Base-by-base conservation (phyloP, 2,329 filamentous ascomycete species). In the Ophiostoma ips region DNA sequence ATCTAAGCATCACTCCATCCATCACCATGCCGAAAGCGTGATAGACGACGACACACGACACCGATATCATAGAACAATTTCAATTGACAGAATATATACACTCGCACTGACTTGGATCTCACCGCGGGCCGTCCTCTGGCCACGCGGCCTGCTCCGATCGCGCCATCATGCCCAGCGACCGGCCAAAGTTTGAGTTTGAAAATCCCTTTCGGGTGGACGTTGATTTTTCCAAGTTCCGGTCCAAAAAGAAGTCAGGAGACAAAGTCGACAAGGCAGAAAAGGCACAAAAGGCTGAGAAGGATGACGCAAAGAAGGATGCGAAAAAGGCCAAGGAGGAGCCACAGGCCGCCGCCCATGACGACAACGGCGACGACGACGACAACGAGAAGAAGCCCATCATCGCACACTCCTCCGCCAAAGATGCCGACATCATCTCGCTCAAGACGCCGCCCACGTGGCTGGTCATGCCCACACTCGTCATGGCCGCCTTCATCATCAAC, bases 391-490 rank as follows among this genome's bases (percentile, higher is more conserved):
- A 33, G 5, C 43, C 43, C 15, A 34, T 44, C 36, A 45, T 40
- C 5, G 31, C 24, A 9, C 18, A 12, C 4, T 24, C 44, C 7
- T 31, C 13, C 16, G 15, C 16, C 30, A 45, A 45, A 24, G 33
- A 35, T 11, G 31, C 18, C 12, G 44, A 35, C 19, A 13, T 24
- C 11, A 35, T 46, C 19, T 19, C 36, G 3, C 46, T 37, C 24
- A 15, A 13, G n/a, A 24, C 41, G 38, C 9, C 49, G 18, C 53
- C 53, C 21, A 8, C 41, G 13, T 57, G 55, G 54, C 24, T 57
- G 15, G 50, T 55, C 11, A 35, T 57, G 15, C 52, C 56, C 11
- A 46, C 47, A 8, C 13, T 56, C 5, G 50, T 57, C 30, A 15
- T 56, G n/a, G 43, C 15, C 2, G 31, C 49, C 3, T 54, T 58